These are phyloP conservation scores for Leishmania guyanensis DNA, from an alignment of 208 protist genomes.

Conservation along the genomic window DNA sequence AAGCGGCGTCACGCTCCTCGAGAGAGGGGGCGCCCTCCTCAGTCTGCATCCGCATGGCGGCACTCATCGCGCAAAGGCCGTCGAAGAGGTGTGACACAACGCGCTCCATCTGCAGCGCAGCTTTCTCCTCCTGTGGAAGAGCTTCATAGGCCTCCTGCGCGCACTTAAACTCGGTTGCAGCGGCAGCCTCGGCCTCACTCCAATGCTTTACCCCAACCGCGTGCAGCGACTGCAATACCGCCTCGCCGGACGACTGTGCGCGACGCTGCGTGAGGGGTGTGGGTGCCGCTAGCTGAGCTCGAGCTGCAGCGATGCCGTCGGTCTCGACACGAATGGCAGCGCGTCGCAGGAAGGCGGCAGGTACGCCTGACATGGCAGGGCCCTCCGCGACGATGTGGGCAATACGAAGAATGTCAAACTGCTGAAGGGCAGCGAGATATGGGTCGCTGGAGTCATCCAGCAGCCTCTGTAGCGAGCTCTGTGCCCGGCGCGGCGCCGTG, in stretches of 20 bases:
- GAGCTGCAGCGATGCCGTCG: constrained; percentile 13
- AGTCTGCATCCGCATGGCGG: constrained; percentile 51
- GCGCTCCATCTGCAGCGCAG: constrained; percentile 22
- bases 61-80: constrained; percentile 58
- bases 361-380: constrained; percentile 12
- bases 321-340: constrained; percentile 14
- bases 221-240: constrained; percentile 49
- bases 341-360: constrained; percentile 24
- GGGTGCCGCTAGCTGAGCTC: constrained; percentile 18
- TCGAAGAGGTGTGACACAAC: constrained; percentile 51
- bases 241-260: constrained; percentile 27
- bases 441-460: constrained; percentile 55
- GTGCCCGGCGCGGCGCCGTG: constrained; percentile 19
- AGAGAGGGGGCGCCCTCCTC: constrained; percentile 19
- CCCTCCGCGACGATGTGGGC: constrained; percentile 34
- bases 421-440: constrained; percentile 50
- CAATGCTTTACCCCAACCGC: constrained; percentile 27
- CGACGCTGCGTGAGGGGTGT: constrained; percentile 17
- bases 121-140: constrained; percentile 31
- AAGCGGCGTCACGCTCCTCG: constrained; percentile 43
- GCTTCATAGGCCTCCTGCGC: constrained; percentile 35
- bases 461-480: constrained; percentile 52
- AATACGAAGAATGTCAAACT: constrained; percentile 57
- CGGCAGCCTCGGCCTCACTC: constrained; percentile 18
- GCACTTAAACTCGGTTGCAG: constrained; percentile 3